Conservation (phyloP, 2,329 filamentous ascomycete species). For the Epicoccum nigrum region DNA sequence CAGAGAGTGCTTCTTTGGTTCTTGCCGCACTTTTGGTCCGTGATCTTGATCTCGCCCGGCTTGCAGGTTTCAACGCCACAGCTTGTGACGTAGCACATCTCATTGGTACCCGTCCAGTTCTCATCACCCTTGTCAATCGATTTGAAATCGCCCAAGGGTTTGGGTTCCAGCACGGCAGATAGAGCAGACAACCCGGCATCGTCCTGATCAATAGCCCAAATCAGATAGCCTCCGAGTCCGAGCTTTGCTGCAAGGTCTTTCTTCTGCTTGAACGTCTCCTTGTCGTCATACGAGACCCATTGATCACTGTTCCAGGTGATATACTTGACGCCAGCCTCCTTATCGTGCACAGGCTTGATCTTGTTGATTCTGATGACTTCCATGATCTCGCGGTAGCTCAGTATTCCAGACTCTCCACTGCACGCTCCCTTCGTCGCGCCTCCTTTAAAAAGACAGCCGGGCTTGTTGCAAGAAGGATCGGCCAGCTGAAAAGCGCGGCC, state of each 20-base stretch:
- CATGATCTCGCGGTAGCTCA: constrained; percentile 9
- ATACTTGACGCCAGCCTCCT: constrained; percentile 26
- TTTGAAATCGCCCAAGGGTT: too few species aligned
- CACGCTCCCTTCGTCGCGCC: constrained; percentile 4
- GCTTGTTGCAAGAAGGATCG: constrained; percentile 15
- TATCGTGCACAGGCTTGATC: not conserved
- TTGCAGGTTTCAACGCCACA: too few species aligned
- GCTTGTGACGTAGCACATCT: too few species aligned
- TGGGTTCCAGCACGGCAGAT: too few species aligned
- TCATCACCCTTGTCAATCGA: too few species aligned
- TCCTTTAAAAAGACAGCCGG: constrained; percentile 13
- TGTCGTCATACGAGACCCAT: constrained; percentile 38
- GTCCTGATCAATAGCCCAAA: constrained; percentile 12
- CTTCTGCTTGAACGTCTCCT: constrained; percentile 53
- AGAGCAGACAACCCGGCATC: too few species aligned
- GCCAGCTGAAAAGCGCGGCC: constrained; percentile 39
- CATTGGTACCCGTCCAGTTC: too few species aligned
- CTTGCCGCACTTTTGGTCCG: too few species aligned
- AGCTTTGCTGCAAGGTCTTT: constrained; percentile 45
- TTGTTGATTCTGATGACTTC: constrained; percentile 3
- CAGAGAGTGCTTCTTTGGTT: too few species aligned
- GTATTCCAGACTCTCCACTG: constrained; percentile 3
- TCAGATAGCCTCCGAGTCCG: not conserved
- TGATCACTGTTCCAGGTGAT: constrained; percentile 32
- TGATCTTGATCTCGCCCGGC: too few species aligned